Evolutionary conservation across 1,284 basidiomycete genomes (phyloP).

Genomic region (Coniferiporia weirii): DNA sequence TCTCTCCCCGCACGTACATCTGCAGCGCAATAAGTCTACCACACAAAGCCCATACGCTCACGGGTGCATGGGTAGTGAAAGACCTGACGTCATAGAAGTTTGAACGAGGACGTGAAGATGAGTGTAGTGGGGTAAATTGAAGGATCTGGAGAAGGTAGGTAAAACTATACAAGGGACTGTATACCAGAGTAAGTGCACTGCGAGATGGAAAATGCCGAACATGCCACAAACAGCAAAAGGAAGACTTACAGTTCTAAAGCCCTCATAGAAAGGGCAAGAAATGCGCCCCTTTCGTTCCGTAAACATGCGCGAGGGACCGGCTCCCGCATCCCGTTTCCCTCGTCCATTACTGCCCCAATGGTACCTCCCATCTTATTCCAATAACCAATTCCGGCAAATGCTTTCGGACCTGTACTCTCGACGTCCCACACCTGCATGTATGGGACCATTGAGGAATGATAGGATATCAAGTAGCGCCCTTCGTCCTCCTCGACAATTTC

Average conservation of each 20-base stretch:
- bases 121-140: background rate
- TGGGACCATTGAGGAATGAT: too few relatives aligned
- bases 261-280: too few relatives aligned
- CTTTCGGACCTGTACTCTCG: too few relatives aligned
- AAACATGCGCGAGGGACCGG: background rate
- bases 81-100: background rate
- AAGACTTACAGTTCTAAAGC: too few relatives aligned
- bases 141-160: conserved; percentile 3
- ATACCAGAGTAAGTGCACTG: too few relatives aligned
- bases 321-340: background rate
- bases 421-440: too few relatives aligned
- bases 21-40: conserved; percentile 5
- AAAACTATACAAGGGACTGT: too few relatives aligned
- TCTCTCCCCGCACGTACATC: background rate
- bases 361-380: conserved; percentile 5
- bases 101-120: too few relatives aligned
- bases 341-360: conserved; percentile 8
- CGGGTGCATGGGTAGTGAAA: background rate
- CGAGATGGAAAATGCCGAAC: background rate
- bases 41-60: conserved; percentile 9
- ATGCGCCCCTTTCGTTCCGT: background rate
- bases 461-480: conserved; percentile 13
- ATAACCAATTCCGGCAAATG: too few relatives aligned
- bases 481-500: conserved; percentile 6
- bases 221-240: conserved; percentile 9